Base-by-base conservation (phyloP, 140 eudicot species). In the Flaveria floridana region DNA sequence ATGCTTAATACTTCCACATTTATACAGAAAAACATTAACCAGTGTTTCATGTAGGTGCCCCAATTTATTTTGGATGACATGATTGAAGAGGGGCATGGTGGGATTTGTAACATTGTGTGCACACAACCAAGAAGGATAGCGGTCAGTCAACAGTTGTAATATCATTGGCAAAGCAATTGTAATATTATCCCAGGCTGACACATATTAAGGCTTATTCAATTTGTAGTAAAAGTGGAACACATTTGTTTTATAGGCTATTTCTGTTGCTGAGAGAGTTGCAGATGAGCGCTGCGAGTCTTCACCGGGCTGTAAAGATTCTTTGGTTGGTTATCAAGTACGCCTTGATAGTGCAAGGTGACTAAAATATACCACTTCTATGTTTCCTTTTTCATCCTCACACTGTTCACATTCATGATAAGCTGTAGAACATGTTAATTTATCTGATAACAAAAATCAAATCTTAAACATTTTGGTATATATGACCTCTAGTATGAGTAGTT, bases 291-390 rank as follows among this genome's bases (percentile, higher is more conserved):
- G 97, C 78, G 99, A 94, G 74, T 83, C 99, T 23, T 84, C 86
- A 61, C 99, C 99, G 6, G 99, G 99, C 76, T 85, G 95, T 74
- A 79, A 81, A 79, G 95, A 87, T 84, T 94, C 99, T 76, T 82
- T 94, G 85, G 97, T 94, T 84, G 99, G 99, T 82, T 94, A 94
- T 84, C 99, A 94, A 87, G 99, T 94, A 70, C 99, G 97, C 65
- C 90, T 94, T 72, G 99, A 94, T 81, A 94, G 97, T 85, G 99
- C 99, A 58, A 88, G 97, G 99, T 93, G 83, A 81, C 76, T 75
- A 67, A 70, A 16, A 39, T 52, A 21, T 57, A 68, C 62, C 56
- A 52, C 25, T 63, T 18, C 44, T 59, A 26, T 42, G 44, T 16
- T 59, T 69, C 25, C 55, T 46, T 14, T 65, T 21, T 20, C 25